A percentile compares a stretch with the other conserved stretches of the same genome.
Evolutionary conservation across 78 protist species (phyloP).

Genomic region (Chrysochromulina parva): DNA sequence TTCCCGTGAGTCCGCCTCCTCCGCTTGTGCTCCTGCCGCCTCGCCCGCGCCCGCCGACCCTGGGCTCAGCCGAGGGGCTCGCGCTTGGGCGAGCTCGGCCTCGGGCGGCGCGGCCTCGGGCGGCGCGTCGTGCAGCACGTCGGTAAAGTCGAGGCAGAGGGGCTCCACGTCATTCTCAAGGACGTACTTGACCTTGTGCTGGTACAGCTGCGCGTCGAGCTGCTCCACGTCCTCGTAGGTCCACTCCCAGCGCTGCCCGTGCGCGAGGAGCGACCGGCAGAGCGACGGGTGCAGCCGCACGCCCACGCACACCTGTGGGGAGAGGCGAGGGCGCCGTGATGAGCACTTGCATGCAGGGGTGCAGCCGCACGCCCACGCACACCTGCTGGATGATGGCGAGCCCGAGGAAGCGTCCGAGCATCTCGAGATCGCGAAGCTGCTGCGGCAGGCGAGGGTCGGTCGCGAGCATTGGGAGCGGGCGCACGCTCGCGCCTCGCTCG

Average conservation of each 20-base stretch:
- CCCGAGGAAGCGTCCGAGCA: slow-evolving; percentile 23
- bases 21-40: no score
- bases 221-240: neutral
- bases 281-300: neutral
- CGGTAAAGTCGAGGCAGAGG: slow-evolving; percentile 28
- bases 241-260: neutral
- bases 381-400: slow-evolving; percentile 8
- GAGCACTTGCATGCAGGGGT: no score
- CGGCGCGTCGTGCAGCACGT: neutral
- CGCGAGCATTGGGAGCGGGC: neutral
- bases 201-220: neutral
- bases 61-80: no score
- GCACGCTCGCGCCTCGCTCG: neutral
- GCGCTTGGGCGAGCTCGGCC: neutral
- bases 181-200: neutral
- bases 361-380: slow-evolving; percentile 2
- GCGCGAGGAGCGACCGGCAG: neutral
- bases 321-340: no score
- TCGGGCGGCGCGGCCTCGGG: neutral
- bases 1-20: no score
- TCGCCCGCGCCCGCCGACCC: no score
- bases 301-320: no score
- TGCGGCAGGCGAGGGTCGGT: neutral
- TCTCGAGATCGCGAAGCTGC: neutral
- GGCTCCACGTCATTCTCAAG: neutral